Evolutionary conservation across 2,329 filamentous ascomycete genomes (phyloP), one percentile per base, ranked within the genome.

Genomic region (Phialocephala subalpina): DNA sequence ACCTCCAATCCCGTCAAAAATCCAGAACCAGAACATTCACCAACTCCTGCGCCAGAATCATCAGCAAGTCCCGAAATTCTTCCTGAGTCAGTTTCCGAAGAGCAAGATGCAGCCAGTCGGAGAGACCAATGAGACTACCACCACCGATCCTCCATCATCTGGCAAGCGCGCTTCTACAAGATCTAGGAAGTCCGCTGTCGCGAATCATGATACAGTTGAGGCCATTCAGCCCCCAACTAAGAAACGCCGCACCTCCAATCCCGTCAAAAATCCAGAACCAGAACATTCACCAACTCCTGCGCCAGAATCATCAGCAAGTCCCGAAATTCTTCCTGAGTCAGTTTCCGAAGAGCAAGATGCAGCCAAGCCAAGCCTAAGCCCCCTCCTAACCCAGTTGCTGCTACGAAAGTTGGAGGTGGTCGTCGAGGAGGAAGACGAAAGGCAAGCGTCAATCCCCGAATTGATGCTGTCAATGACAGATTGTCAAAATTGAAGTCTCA

Each of bases 401-500:
- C 61, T 20, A 22, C 57, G n/a, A 70, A 70, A 7, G 62, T 69
- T 42, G 73, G 72, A 16, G 65, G 61, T 25, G 25, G 64, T 38
- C 60, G 64, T 42, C 63, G 66, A 58, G 71, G 70, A 38, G 69
- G 70, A 60, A 70, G 74, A 12, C 71, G 73, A 45, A 74, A 74
- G 64, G 75, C 72, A 45, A 69, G 66, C 9, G 67, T 67, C 45
- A 71, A 75, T 57, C 70, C 73, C 22, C 60, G 70, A 27, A 73
- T 76, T 36, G 74, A 75, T 52, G 71, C 69, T 22, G 57, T 73
- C 8, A 74, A 75, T 60, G 68, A 74, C 61, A 69, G 76, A 36
- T 73, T 72, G 61, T 59, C 69, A 25, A 68, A 71, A 11, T 65
- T 78, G 4, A 73, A 71, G 33, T 59, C 63, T 22, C 70, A 73